phyloP scores from a whole-genome alignment of 306 rosid species.

The Cucurbita maxima region DNA sequence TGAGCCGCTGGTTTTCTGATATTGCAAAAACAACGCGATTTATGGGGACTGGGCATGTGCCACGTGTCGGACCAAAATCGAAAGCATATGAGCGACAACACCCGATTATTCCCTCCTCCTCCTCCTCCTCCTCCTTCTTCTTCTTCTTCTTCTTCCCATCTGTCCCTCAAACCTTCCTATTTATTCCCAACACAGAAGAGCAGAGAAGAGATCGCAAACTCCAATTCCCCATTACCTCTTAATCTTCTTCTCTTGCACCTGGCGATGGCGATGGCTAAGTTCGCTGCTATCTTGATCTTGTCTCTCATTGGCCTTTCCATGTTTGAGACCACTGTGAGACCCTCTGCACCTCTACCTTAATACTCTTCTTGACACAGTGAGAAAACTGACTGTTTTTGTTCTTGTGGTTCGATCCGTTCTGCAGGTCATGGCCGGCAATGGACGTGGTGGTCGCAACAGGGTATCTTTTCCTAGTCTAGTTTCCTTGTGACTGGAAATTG shows the following conservation, averaged over 20 bases:
- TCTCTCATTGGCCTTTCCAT: slow-evolving; percentile 48
- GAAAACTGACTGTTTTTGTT: neutral
- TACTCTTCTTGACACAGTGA: neutral
- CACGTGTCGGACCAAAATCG: slow-evolving; percentile 9
- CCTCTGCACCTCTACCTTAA: neutral
- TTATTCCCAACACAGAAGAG: slow-evolving; percentile 10
- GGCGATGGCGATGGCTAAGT: slow-evolving; percentile 44
- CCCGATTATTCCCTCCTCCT: slow-evolving; percentile 2
- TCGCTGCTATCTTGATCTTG: slow-evolving; percentile 27
- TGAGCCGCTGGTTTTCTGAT: no score
- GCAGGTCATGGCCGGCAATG: slow-evolving; percentile 57
- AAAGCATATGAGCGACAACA: slow-evolving; percentile 1
- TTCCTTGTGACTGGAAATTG: neutral
- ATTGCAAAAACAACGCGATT: neutral
- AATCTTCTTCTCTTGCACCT: neutral
- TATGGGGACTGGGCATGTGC: neutral
- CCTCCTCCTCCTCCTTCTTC: no score
- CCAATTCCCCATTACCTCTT: slow-evolving; percentile 3
- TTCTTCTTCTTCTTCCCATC: neutral
- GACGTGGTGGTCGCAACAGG: slow-evolving; percentile 30
- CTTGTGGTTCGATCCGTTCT: slow-evolving; percentile 1
- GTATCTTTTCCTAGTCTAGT: neutral
- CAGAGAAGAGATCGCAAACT: no score
- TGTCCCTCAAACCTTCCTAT: slow-evolving; percentile 11
- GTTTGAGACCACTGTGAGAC: slow-evolving; percentile 50